These are phyloP conservation scores for Rhododendron simsii DNA, from an alignment of 148 eudicot species.

Conservation along the genomic window DNA sequence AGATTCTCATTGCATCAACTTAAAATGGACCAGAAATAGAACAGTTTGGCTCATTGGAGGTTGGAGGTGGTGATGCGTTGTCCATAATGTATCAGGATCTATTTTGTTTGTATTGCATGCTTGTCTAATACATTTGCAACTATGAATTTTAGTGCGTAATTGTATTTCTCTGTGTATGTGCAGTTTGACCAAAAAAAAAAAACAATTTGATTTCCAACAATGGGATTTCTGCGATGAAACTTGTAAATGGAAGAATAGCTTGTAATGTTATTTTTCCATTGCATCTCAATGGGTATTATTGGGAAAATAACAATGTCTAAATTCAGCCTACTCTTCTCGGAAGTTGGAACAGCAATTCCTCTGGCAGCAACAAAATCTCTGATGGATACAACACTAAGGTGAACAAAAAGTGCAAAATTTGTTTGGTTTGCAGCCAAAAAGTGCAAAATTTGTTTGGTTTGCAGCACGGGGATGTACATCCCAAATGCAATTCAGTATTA, in stretches of 20 bases:
- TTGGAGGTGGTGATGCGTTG: neutral
- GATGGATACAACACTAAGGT: neutral
- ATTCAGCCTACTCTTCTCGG: slow-evolving; percentile 1
- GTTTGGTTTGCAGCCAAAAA: neutral
- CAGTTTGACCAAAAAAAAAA: neutral
- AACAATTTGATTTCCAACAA: neutral
- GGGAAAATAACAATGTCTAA: neutral
- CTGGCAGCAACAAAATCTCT: neutral
- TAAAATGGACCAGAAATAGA: slow-evolving; percentile 4
- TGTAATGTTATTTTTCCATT: neutral
- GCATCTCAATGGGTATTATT: neutral
- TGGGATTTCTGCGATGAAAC: neutral
- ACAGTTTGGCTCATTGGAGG: neutral
- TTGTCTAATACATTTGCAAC: neutral
- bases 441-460: neutral
- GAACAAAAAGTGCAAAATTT: neutral
- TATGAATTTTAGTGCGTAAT: neutral
- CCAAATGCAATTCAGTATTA: slow-evolving; percentile 1
- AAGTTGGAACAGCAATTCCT: neutral
- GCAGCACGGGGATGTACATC: neutral
- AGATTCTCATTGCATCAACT: neutral
- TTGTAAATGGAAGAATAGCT: no score
- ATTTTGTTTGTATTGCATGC: neutral
- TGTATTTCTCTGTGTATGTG: neutral
- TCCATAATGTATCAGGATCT: neutral